Conservation (phyloP, 148 eudicot species). For the Persicaria maculosa region DNA sequence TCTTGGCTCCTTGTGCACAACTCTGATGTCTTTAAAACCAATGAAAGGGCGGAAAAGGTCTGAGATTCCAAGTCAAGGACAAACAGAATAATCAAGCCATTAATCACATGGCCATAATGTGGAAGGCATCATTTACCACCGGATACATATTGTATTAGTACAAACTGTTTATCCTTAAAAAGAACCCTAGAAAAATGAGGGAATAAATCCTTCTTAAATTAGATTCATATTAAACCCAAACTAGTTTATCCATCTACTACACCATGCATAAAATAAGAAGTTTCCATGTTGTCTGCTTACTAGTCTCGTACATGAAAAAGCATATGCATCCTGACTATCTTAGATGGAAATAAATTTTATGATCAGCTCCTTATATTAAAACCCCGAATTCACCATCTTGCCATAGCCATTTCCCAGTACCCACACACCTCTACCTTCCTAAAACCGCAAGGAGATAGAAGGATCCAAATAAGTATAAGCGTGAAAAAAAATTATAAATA, state of each 20-base stretch:
- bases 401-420: neutral
- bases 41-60: slow-evolving; percentile 96
- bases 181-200: too few relatives aligned
- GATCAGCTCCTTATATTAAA: neutral
- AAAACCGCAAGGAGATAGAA: neutral
- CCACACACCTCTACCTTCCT: neutral
- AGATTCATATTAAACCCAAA: too few relatives aligned
- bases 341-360: too few relatives aligned
- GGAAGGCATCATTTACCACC: neutral
- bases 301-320: too few relatives aligned
- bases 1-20: slow-evolving; percentile 94
- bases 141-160: neutral
- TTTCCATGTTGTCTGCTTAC: too few relatives aligned
- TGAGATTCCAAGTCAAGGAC: slow-evolving; percentile 54
- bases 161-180: neutral
- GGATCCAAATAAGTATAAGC: neutral
- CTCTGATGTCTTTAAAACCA: slow-evolving; percentile 83
- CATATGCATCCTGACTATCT: too few relatives aligned
- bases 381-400: neutral
- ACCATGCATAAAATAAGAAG: too few relatives aligned
- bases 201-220: too few relatives aligned
- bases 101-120: neutral
- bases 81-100: slow-evolving; percentile 9
- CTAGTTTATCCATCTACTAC: too few relatives aligned
- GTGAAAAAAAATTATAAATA: slow-evolving; percentile 1